Evolutionary conservation across 2,329 filamentous ascomycete species (phyloP).

Genomic region (Endocalyx cinctus): DNA sequence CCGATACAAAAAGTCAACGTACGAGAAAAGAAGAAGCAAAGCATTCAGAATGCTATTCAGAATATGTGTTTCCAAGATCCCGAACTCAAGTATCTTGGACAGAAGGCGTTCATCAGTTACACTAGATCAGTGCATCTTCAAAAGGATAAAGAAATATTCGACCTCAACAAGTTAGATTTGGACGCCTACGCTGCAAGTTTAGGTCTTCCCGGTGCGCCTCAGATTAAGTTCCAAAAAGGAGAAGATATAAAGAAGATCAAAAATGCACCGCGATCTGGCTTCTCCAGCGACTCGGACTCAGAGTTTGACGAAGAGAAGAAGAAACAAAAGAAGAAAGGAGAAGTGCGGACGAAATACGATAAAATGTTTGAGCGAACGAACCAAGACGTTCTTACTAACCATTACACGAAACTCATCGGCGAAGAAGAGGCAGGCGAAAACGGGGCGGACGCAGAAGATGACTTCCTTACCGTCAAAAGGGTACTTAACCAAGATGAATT

Average conservation of each 20-base stretch:
- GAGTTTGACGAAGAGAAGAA: constrained; percentile 53
- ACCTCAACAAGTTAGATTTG: constrained; percentile 75
- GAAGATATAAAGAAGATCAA: constrained; percentile 83
- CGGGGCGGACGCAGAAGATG: constrained; percentile 56
- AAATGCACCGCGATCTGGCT: constrained; percentile 69
- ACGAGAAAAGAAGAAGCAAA: constrained; percentile 82
- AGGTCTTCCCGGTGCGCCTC: constrained; percentile 84
- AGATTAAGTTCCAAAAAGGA: constrained; percentile 89
- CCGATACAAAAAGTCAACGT: constrained; percentile 83
- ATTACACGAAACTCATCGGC: constrained; percentile 82
- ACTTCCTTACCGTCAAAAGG: constrained; percentile 87
- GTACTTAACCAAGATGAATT: constrained; percentile 70
- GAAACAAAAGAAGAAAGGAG: constrained; percentile 58
- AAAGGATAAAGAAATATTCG: constrained; percentile 87
- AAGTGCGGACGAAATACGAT: constrained; percentile 90
- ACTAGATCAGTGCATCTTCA: constrained; percentile 80
- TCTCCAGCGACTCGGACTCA: constrained; percentile 58
- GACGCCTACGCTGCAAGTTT: constrained; percentile 82
- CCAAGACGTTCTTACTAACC: constrained; percentile 89
- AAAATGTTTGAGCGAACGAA: constrained; percentile 97
- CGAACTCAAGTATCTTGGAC: constrained; percentile 88
- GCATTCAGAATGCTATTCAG: constrained; percentile 78
- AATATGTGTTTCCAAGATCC: constrained; percentile 95
- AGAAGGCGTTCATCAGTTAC: constrained; percentile 94
- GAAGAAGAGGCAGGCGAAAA: constrained; percentile 47